phyloP scores from a whole-genome alignment of 2,329 filamentous ascomycete species.

The Aureobasidium subglaciale region DNA sequence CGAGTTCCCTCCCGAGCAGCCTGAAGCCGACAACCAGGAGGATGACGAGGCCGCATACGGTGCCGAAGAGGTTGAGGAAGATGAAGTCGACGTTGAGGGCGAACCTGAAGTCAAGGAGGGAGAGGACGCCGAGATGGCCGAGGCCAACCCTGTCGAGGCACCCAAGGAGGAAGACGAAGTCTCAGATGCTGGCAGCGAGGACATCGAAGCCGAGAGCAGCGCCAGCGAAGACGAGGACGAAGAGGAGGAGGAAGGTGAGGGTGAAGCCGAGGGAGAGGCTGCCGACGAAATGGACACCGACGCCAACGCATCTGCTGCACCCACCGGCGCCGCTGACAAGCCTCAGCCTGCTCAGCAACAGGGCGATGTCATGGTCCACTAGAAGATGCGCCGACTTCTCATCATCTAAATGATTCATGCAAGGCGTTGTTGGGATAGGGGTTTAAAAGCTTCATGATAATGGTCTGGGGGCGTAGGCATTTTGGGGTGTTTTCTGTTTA shows the following conservation, averaged over 20 bases:
- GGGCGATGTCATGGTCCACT: slow-evolving; percentile 20
- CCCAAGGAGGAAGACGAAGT: slow-evolving; percentile 55
- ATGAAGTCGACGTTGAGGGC: slow-evolving; percentile 45
- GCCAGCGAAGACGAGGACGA: slow-evolving; percentile 65
- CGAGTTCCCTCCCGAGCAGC: slow-evolving; percentile 95
- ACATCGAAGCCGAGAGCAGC: slow-evolving; percentile 69
- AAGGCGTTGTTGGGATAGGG: slow-evolving; percentile 6
- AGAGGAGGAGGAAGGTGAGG: slow-evolving; percentile 55
- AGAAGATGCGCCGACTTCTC: slow-evolving; percentile 1
- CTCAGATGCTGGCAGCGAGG: slow-evolving; percentile 70
- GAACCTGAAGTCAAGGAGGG: slow-evolving; percentile 34
- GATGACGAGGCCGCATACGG: slow-evolving; percentile 85
- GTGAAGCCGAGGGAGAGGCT: slow-evolving; percentile 40
- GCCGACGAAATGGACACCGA: slow-evolving; percentile 28
- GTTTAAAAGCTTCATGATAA: slow-evolving; percentile 10
- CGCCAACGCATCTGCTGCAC: neutral
- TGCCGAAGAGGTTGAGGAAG: slow-evolving; percentile 70
- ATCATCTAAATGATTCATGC: slow-evolving; percentile 11
- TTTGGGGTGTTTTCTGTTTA: slow-evolving; percentile 9
- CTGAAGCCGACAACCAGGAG: slow-evolving; percentile 78
- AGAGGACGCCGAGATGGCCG: slow-evolving; percentile 71
- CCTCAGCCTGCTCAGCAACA: slow-evolving; percentile 14
- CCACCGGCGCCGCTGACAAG: neutral
- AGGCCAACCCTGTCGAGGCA: slow-evolving; percentile 50
- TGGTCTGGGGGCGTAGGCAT: slow-evolving; percentile 11